Percentiles rank a stretch among this genome's conserved stretches.
phyloP scores from a whole-genome alignment of 768 basidiomycete species.

The Tylopilus felleus region DNA sequence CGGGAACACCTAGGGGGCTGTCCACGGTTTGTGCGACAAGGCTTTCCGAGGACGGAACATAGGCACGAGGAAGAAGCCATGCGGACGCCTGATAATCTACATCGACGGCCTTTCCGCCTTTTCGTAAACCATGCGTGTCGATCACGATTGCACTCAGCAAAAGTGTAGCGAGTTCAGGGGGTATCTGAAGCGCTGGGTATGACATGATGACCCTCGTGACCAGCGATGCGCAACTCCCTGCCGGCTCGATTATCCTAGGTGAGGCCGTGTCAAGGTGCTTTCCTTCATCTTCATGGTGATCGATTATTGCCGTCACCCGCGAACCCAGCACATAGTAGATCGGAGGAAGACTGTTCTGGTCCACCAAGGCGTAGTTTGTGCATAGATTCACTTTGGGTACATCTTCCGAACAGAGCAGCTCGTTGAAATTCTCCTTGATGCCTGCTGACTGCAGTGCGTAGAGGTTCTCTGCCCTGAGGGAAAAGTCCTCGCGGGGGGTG shows the following conservation, averaged over 20 bases:
- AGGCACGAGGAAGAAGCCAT: constrained; percentile 61
- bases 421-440: constrained; percentile 44
- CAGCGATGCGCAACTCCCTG: constrained; percentile 76
- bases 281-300: constrained; percentile 90
- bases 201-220: constrained; percentile 42
- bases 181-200: constrained; percentile 29
- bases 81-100: constrained; percentile 62
- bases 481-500: constrained; percentile 62
- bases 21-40: background rate
- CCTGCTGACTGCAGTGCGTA: constrained; percentile 65
- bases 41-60: constrained; percentile 30
- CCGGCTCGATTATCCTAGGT: constrained; percentile 65
- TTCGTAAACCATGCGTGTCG: constrained; percentile 80
- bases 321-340: constrained; percentile 39
- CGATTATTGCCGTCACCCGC: constrained; percentile 74
- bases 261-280: constrained; percentile 54
- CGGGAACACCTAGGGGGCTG: constrained; percentile 31
- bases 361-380: constrained; percentile 74
- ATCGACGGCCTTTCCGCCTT: constrained; percentile 69
- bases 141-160: constrained; percentile 78
- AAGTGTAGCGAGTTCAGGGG: constrained; percentile 69
- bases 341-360: constrained; percentile 74
- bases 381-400: constrained; percentile 43
- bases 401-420: constrained; percentile 70
- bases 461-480: constrained; percentile 83